Base-by-base conservation (phyloP, 306 rosid species). In the Trichosanthes cucumerina region DNA sequence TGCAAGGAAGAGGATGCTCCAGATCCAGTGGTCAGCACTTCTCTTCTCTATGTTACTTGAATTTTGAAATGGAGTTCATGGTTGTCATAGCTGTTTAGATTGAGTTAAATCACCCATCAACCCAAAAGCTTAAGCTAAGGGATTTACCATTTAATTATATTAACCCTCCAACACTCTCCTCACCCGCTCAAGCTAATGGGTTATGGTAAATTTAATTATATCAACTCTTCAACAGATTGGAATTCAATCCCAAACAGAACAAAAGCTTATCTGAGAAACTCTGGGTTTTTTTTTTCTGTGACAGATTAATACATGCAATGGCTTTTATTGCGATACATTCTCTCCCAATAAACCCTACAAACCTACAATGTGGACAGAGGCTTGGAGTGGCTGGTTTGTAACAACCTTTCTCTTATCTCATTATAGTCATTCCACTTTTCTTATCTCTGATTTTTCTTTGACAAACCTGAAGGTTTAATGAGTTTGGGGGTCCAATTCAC, bases 1-100 rank as follows among this genome's bases (percentile, higher is more conserved):
- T 96, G 99, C 91, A 96, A 96, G 89, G 97, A 96, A 89, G 99
- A 92, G n/a, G 98, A 96, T 88, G 99, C 99, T 9, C 99, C 99
- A 33, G 99, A 96, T 93, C 99, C 99, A 80, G 91, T 96, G 91
- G 99, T 96, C 75, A 88, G 88, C 73, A 80, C 53, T 31, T 82
- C 76, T 70, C 78, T 69, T 69, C 46, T 41, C 19, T 34, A 39
- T 60, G 63, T 43, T 46, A 71, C 33, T 26, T 26, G 0, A 71
- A 23, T 23, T 70, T 66, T 66, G 44, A 66, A 66, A 66, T 66
- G 73, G 28, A 1, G 28, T n/a, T 66, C 49, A 36, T 59, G 28
- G 1, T 8, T 43, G 33, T 9, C 15, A 16, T 63, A 63, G 70
- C 43, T 63, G 43, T 63, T 62, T 28, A 31, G 41, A 16, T n/a